Base-by-base conservation (phyloP, 192 early-diverging fungal genomes). In the Coemansia sp. region DNA sequence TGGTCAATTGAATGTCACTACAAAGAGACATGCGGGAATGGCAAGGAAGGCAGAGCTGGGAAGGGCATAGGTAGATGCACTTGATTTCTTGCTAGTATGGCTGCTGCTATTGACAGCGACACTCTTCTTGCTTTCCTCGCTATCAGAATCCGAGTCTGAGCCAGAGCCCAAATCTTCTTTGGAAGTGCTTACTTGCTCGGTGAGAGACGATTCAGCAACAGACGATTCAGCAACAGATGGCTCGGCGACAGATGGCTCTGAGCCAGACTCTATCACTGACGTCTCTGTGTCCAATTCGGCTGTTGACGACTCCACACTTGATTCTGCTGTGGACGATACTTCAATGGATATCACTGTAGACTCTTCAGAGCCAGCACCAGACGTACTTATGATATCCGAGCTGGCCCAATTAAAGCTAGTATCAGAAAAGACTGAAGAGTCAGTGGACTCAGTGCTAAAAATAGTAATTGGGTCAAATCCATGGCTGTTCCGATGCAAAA, bases 91-190 rank as follows among this genome's bases (percentile, higher is more conserved):
- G 63, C 55, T 36, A 23, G 27, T 31, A 14, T 42, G 23, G 19
- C 51, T 46, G 23, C 37, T 63, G 5, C 21, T 29, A 37, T 34
- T 60, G 36, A 41, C 41, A 1, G 59, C 42, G 4, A 50, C 60
- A 41, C 65, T 68, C 12, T 31, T n/a, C 4, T 44, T 58, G 7
- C 64, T 44, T 12, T 64, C 39, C 19, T 74, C 72, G 14, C 29
- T 10, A 14, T 80, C 77, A 11, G 61, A 41, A n/a, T 69, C 68
- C 12, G 69, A 68, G 42, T 74, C 77, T 0, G 78, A 72, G 46
- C 68, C 78, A 32, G 69, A 80, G 17, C 50, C 77, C 8, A 44
- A 41, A 11, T 72, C 66, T 21, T 37, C 64, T 19, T 12, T 37
- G 1, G 25, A 36, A 25, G 64, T 31, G 23, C 57, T 51, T 27